Percentiles rank a stretch among this genome's conserved stretches.
Evolutionary conservation across 1,284 basidiomycete genomes (phyloP).

Genomic region (Marasmius fiardii): DNA sequence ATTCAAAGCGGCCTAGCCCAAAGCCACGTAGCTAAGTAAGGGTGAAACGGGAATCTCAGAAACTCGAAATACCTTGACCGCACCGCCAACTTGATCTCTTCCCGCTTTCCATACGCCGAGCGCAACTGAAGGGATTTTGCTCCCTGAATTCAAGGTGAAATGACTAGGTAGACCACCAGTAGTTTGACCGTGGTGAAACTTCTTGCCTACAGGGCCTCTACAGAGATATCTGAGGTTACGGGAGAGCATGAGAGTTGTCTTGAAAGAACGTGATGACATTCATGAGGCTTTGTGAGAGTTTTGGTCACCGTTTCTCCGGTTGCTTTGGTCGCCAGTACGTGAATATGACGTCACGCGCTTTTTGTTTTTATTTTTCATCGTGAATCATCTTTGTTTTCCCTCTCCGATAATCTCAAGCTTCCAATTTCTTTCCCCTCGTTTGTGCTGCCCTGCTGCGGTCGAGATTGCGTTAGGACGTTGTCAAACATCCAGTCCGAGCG

Average conservation of each 20-base stretch:
- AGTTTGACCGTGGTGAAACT: neutral
- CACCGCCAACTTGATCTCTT: conserved; percentile 50
- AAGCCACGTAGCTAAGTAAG: neutral
- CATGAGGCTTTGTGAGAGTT: too few species aligned
- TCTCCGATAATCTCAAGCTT: too few species aligned
- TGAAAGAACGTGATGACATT: too few species aligned
- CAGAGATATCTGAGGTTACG: neutral
- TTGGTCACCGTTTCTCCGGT: too few species aligned
- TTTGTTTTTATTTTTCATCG: too few species aligned
- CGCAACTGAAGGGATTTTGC: conserved; percentile 36
- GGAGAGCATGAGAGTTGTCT: neutral
- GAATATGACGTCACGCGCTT: too few species aligned
- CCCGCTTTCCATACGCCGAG: conserved; percentile 60
- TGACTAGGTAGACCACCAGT: conserved; percentile 23
- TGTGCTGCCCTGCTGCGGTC: too few species aligned
- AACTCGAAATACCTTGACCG: conserved; percentile 43
- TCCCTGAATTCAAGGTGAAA: conserved; percentile 34
- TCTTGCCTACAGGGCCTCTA: neutral
- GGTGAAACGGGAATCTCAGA: neutral
- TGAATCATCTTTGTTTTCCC: too few species aligned
- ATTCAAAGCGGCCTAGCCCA: conserved; percentile 45
- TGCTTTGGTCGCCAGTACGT: too few species aligned
- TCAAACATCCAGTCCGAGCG: too few species aligned
- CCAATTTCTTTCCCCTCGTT: too few species aligned
- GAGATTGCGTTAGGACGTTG: too few species aligned